phyloP scores from a whole-genome alignment of 2,329 filamentous ascomycete genomes.

The Dactylellina haptotyla region DNA sequence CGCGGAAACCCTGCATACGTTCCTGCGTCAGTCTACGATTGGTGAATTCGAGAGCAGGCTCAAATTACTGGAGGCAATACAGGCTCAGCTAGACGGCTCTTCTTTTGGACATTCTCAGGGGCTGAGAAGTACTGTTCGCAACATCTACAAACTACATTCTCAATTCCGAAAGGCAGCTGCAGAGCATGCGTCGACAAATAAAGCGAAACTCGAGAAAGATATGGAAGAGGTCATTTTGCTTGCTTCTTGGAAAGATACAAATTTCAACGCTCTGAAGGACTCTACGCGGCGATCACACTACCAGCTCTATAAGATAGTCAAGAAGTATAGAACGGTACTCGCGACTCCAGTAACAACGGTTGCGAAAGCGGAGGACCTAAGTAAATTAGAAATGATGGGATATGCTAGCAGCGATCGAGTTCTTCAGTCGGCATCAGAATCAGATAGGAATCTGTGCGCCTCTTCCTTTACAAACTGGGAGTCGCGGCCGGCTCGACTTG shows the following conservation, averaged over 20 bases:
- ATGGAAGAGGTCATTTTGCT: conserved; percentile 93
- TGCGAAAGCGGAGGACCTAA: conserved; percentile 25
- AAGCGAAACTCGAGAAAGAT: conserved; percentile 82
- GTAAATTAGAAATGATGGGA: conserved; percentile 29
- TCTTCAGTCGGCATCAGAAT: conserved; percentile 60
- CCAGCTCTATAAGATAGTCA: conserved; percentile 88
- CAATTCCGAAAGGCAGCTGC: conserved; percentile 27
- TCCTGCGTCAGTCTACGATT: conserved; percentile 80
- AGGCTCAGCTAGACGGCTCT: conserved; percentile 21
- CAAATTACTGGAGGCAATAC: conserved; percentile 67
- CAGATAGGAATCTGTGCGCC: conserved; percentile 59
- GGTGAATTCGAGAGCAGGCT: conserved; percentile 83
- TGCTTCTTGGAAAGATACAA: conserved; percentile 98
- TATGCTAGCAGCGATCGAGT: conserved; percentile 50
- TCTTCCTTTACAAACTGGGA: conserved; percentile 22
- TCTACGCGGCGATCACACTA: conserved; percentile 90
- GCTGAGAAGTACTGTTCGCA: conserved; percentile 19
- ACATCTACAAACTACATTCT: conserved; percentile 29
- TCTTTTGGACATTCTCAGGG: conserved; percentile 14
- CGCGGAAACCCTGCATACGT: conserved; percentile 82
- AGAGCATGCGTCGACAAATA: conserved; percentile 63
- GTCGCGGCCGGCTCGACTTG: conserved; percentile 68
- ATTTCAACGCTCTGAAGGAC: conserved; percentile 86
- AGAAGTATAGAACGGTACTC: conserved; percentile 85
- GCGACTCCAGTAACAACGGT: conserved; percentile 75